Evolutionary conservation across 805 yeast genomes (phyloP).

Genomic region (Pichia gijzeniarum): DNA sequence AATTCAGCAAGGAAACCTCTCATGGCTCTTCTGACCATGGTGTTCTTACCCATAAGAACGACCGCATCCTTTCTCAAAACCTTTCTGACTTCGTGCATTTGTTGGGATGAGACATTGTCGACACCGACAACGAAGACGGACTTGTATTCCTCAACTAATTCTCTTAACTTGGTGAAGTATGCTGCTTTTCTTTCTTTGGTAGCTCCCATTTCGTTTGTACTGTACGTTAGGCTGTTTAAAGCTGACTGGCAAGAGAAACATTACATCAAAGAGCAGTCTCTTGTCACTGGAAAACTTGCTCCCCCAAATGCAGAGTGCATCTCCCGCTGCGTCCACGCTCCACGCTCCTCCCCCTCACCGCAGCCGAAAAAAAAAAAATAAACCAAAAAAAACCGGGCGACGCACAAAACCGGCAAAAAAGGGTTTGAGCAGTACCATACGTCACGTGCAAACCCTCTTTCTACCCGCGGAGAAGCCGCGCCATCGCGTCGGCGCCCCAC

Average conservation of each 20-base stretch:
- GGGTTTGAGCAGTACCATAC: background rate
- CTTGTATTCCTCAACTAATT: slow-evolving; percentile 93
- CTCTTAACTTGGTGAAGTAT: slow-evolving; percentile 93
- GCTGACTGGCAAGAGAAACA: slow-evolving; percentile 31
- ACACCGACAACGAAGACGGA: slow-evolving; percentile 98
- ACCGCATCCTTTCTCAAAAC: slow-evolving; percentile 91
- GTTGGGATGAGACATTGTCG: slow-evolving; percentile 99
- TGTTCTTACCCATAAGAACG: slow-evolving; percentile 99
- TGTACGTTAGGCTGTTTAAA: slow-evolving; percentile 86
- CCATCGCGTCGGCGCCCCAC: slow-evolving; percentile 59
- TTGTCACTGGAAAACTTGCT: too few species aligned
- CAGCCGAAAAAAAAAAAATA: too few species aligned
- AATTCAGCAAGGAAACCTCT: slow-evolving; percentile 90
- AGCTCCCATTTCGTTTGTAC: slow-evolving; percentile 98
- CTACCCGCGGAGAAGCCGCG: slow-evolving; percentile 50
- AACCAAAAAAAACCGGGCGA: background rate
- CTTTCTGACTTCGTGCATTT: slow-evolving; percentile 99
- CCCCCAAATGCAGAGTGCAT: too few species aligned
- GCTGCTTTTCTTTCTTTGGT: slow-evolving; percentile 94
- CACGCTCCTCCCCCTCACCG: too few species aligned
- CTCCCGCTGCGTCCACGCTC: too few species aligned
- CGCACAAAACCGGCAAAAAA: background rate
- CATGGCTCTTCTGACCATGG: slow-evolving; percentile 99
- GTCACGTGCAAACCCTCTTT: slow-evolving; percentile 7
- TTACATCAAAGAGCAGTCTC: background rate